phyloP scores from a whole-genome alignment of 1,139 yeast species.

The Saccharomyces hybrid region DNA sequence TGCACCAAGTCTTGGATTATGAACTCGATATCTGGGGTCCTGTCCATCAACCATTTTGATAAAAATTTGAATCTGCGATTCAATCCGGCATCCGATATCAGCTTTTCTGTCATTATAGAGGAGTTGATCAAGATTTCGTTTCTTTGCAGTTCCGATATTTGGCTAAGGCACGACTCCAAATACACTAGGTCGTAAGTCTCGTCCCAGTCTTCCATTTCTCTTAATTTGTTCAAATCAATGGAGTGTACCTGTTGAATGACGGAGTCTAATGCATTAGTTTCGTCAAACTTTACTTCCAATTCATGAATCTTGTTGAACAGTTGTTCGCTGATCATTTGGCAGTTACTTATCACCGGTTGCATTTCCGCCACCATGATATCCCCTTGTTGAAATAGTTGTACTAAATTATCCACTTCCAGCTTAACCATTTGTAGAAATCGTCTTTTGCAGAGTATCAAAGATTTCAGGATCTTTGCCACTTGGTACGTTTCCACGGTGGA shows the following conservation, averaged over 20 bases:
- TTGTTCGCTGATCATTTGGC: slow-evolving; percentile 15
- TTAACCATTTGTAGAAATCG: slow-evolving; percentile 42
- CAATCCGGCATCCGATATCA: slow-evolving; percentile 22
- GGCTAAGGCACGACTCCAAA: slow-evolving; percentile 38
- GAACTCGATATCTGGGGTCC: slow-evolving; percentile 11
- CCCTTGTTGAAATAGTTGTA: slow-evolving; percentile 5
- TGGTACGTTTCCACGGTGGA: slow-evolving; percentile 42
- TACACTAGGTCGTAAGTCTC: slow-evolving; percentile 35
- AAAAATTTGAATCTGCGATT: slow-evolving; percentile 19
- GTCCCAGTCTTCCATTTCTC: slow-evolving; percentile 52
- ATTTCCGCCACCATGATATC: slow-evolving; percentile 4
- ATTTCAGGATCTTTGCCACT: slow-evolving; percentile 39
- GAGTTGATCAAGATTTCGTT: slow-evolving; percentile 50
- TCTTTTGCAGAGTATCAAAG: slow-evolving; percentile 47
- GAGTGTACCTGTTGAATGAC: slow-evolving; percentile 38
- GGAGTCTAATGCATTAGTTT: slow-evolving; percentile 44
- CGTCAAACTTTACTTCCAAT: slow-evolving; percentile 45
- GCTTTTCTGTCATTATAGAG: slow-evolving; percentile 41
- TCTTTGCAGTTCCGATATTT: slow-evolving; percentile 43
- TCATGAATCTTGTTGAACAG: slow-evolving; percentile 39
- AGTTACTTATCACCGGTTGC: background rate
- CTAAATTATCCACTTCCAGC: slow-evolving; percentile 35
- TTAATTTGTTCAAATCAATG: slow-evolving; percentile 39
- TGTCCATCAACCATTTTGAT: slow-evolving; percentile 15
- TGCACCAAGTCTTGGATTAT: slow-evolving; percentile 18